phyloP scores from a whole-genome alignment of 345 rosid genomes.

The Ceriops decandra region DNA sequence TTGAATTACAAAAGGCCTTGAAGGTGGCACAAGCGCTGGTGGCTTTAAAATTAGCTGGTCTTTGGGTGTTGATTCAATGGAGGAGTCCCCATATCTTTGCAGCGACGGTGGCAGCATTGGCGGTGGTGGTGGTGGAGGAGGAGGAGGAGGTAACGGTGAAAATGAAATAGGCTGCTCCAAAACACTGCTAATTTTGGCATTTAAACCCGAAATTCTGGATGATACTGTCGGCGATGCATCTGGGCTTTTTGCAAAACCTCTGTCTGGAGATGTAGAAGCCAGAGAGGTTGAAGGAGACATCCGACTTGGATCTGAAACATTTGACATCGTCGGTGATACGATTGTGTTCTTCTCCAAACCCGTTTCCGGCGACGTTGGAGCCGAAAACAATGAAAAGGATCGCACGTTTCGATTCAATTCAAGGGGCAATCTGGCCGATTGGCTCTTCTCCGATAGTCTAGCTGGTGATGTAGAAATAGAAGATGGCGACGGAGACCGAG shows the following conservation, averaged over 20 bases:
- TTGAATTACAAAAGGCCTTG: conserved; percentile 61
- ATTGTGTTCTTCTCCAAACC: conserved; percentile 17
- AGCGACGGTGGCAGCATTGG: conserved; percentile 20
- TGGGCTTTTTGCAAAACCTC: conserved; percentile 25
- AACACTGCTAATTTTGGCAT: conserved; percentile 24
- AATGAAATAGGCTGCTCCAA: conserved; percentile 30
- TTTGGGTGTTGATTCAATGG: conserved; percentile 30
- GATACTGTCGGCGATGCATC: conserved; percentile 34
- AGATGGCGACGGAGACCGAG: conserved; percentile 1
- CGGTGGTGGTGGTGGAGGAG: conserved; percentile 27
- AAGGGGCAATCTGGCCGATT: conserved; percentile 20
- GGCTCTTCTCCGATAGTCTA: conserved; percentile 23
- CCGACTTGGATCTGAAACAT: conserved; percentile 30
- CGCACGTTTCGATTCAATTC: conserved; percentile 32
- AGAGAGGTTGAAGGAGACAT: conserved; percentile 41
- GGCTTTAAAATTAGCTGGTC: conserved; percentile 50
- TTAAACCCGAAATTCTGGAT: conserved; percentile 30
- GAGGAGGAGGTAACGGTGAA: conserved; percentile 34
- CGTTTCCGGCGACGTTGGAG: conserved; percentile 52
- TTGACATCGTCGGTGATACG: conserved; percentile 18
- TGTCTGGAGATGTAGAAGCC: conserved; percentile 51
- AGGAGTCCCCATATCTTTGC: conserved; percentile 30
- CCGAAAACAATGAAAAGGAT: conserved; percentile 42
- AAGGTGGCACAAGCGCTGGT: conserved; percentile 57
- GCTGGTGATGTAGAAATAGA: conserved; percentile 37